Conservation (phyloP, 2,329 filamentous ascomycete genomes). For the Nannizziopsis arthrosporioides region DNA sequence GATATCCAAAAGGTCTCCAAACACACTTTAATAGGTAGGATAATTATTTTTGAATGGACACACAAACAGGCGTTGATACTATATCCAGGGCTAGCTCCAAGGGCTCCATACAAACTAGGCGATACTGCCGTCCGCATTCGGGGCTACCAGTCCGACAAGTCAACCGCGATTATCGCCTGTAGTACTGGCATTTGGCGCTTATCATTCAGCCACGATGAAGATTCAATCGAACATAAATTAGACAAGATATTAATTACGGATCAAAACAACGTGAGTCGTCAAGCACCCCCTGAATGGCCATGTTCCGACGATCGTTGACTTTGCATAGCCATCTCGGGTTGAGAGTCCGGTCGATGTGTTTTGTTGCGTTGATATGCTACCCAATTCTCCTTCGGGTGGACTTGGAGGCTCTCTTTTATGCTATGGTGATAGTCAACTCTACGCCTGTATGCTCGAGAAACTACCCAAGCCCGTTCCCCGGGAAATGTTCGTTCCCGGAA, state of each 20-base stretch:
- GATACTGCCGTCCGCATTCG: conserved; percentile 29
- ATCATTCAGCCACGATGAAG: conserved; percentile 20
- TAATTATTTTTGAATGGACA: not conserved
- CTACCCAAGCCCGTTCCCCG: conserved; percentile 33
- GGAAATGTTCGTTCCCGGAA: conserved; percentile 31
- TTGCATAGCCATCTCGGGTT: conserved; percentile 28
- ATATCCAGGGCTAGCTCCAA: conserved; percentile 24
- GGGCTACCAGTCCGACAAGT: conserved; percentile 18
- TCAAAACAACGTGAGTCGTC: conserved; percentile 29
- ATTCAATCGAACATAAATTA: conserved; percentile 21
- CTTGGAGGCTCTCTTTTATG: conserved; percentile 38
- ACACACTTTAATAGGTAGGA: conserved; percentile 22
- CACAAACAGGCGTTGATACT: not conserved
- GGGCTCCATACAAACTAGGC: conserved; percentile 23
- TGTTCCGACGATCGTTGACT: conserved; percentile 2
- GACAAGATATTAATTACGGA: conserved; percentile 33
- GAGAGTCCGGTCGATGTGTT: conserved; percentile 28
- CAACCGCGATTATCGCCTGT: conserved; percentile 27
- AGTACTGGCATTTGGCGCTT: conserved; percentile 30
- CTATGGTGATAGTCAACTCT: conserved; percentile 37
- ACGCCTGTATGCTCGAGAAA: conserved; percentile 38
- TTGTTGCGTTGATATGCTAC: conserved; percentile 24
- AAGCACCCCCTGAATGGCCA: not conserved
- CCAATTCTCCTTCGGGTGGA: conserved; percentile 16
- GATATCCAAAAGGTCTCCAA: conserved; percentile 16